Percentiles rank a stretch among this genome's conserved stretches.
These are phyloP conservation scores for Metarhizium rileyi DNA, from an alignment of 2,329 filamentous ascomycete species.

Conservation along the genomic window DNA sequence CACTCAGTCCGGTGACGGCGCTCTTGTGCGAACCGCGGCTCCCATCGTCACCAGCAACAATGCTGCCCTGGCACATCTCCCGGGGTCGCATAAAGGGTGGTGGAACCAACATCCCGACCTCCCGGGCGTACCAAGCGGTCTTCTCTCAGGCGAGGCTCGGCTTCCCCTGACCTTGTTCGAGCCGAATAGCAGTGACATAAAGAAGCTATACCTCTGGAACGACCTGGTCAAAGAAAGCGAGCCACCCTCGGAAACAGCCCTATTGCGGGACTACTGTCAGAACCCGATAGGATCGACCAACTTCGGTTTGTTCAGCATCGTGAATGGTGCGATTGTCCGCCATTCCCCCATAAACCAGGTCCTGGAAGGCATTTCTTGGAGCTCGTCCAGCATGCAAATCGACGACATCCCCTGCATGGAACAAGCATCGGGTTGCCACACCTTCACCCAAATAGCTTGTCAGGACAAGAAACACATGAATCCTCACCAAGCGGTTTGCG, in stretches of 20 bases:
- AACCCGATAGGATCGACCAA: neutral
- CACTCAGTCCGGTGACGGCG: neutral
- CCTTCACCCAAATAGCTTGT: neutral
- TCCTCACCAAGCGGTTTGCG: slow-evolving; percentile 5
- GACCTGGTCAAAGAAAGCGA: neutral
- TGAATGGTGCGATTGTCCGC: neutral
- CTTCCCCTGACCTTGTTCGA: neutral
- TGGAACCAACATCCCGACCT: neutral
- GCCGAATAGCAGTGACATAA: neutral
- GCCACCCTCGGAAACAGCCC: neutral
- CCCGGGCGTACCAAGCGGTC: neutral
- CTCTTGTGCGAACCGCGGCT: neutral
- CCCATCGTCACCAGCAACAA: neutral
- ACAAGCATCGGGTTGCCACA: neutral
- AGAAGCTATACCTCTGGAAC: neutral
- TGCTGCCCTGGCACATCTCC: neutral
- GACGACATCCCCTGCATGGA: neutral
- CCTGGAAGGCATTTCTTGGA: neutral
- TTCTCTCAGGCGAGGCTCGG: neutral
- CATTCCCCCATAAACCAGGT: neutral
- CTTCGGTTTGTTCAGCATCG: neutral
- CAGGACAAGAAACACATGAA: neutral
- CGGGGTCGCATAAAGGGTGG: too few relatives aligned
- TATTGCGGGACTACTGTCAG: neutral
- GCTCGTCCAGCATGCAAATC: neutral